Conservation (phyloP, 2,329 filamentous ascomycete genomes). For the Immersiporthe knoxdaviesiana region DNA sequence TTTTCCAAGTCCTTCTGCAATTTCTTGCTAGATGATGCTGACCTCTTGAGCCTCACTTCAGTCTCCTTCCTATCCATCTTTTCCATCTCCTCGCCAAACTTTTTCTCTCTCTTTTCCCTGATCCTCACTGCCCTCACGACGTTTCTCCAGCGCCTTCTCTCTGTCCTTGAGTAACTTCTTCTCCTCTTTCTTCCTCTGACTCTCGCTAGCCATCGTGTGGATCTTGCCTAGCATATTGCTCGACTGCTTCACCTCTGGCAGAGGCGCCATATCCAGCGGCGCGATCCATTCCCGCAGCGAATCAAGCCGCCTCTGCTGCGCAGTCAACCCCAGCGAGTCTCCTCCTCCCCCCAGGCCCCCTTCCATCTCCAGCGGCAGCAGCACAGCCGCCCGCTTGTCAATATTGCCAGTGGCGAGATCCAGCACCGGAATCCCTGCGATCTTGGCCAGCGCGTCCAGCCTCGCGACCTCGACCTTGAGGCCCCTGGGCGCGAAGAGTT, state of each 20-base stretch:
- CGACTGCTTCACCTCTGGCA: slow-evolving; percentile 11
- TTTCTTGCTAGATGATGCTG: neutral
- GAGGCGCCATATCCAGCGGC: slow-evolving; percentile 28
- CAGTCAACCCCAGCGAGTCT: slow-evolving; percentile 10
- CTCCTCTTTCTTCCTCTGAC: slow-evolving; percentile 19
- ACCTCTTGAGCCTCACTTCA: neutral
- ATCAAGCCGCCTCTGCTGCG: slow-evolving; percentile 30
- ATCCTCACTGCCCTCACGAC: neutral
- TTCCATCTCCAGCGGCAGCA: slow-evolving; percentile 24
- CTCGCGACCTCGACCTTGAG: slow-evolving; percentile 30
- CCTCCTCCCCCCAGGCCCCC: neutral
- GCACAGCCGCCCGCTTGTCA: slow-evolving; percentile 23
- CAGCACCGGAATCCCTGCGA: slow-evolving; percentile 31
- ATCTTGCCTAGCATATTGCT: slow-evolving; percentile 9
- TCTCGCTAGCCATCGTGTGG: slow-evolving; percentile 15
- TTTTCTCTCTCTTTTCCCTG: neutral
- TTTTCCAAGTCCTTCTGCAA: neutral
- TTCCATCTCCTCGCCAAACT: neutral
- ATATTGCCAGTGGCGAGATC: slow-evolving; percentile 27
- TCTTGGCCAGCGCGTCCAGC: slow-evolving; percentile 31
- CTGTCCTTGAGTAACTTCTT: slow-evolving; percentile 18
- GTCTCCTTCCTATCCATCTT: neutral
- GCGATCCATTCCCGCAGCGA: slow-evolving; percentile 29
- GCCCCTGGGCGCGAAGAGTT: slow-evolving; percentile 27
- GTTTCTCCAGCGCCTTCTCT: neutral